Conservation (phyloP, 495 filamentous ascomycete species). For the Schizothecium vesticola region DNA sequence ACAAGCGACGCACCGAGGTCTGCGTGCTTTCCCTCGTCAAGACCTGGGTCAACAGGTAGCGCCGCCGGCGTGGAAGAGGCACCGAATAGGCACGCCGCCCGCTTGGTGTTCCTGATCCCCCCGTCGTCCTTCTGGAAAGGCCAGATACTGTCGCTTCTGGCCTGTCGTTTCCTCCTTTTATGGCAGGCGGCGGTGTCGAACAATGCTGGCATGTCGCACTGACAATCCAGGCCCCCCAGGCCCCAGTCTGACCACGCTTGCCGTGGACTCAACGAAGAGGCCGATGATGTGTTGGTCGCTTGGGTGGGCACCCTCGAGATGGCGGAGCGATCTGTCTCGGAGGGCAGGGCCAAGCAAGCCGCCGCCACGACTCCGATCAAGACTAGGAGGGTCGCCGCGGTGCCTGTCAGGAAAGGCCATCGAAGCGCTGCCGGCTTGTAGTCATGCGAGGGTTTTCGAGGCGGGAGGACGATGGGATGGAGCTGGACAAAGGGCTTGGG, state of each 20-base stretch:
- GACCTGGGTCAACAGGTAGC: not conserved
- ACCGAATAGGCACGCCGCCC: not conserved
- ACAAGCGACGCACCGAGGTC: not conserved
- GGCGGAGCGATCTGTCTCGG: slow-evolving; percentile 10
- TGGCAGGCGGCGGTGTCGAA: not conserved
- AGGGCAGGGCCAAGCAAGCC: slow-evolving; percentile 24
- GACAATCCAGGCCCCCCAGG: not conserved
- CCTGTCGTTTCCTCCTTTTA: not conserved
- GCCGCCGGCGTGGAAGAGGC: not conserved
- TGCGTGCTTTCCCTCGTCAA: not conserved
- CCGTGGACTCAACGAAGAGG: not conserved
- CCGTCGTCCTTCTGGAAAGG: not conserved
- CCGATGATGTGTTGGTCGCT: not conserved
- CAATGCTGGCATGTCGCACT: not conserved
- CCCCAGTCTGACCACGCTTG: not conserved
- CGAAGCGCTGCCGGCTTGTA: slow-evolving; percentile 32
- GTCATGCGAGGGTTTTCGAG: slow-evolving; percentile 9
- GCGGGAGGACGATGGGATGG: not conserved
- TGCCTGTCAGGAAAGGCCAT: slow-evolving; percentile 29
- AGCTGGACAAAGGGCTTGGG: not conserved
- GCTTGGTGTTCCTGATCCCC: not conserved
- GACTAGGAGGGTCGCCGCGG: slow-evolving; percentile 18
- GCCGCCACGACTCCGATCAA: slow-evolving; percentile 21
- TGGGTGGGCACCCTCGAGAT: slow-evolving; percentile 5
- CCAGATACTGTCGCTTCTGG: not conserved